Conservation (phyloP, 257 asterid species). For the Leonotis leonurus region DNA sequence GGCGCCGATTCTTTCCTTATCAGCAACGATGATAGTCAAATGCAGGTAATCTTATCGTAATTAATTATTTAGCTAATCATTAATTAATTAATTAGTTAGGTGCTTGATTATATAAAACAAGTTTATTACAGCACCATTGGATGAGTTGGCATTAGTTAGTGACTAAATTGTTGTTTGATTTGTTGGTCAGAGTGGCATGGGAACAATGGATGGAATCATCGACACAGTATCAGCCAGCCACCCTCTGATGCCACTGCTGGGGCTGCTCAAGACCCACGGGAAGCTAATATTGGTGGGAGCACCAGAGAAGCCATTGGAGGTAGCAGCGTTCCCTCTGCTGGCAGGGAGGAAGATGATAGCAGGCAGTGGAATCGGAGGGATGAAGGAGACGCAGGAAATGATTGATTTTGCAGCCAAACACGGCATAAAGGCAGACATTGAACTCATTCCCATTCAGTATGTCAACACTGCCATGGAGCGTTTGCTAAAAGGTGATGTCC, state of each 20-base stretch:
- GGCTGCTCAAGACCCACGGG: conserved; percentile 28
- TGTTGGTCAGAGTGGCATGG: conserved; percentile 25
- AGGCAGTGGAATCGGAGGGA: conserved; percentile 33
- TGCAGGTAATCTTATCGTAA: too few species aligned
- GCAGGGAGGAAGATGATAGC: conserved; percentile 27
- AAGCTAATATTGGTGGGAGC: conserved; percentile 41
- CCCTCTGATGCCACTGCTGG: conserved; percentile 25
- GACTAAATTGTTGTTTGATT: background rate
- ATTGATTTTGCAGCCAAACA: conserved; percentile 37
- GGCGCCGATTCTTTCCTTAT: conserved; percentile 37
- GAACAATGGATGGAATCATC: conserved; percentile 35
- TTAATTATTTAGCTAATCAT: too few species aligned
- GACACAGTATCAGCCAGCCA: conserved; percentile 40
- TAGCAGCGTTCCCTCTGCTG: conserved; percentile 23
- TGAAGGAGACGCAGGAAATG: conserved; percentile 30
- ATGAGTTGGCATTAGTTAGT: background rate
- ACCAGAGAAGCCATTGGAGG: conserved; percentile 28
- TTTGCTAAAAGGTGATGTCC: conserved; percentile 25
- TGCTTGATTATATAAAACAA: too few species aligned
- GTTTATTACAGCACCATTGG: too few species aligned
- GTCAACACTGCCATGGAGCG: conserved; percentile 33
- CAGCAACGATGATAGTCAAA: background rate
- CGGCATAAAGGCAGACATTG: conserved; percentile 28
- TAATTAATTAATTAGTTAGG: too few species aligned
- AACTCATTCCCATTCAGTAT: conserved; percentile 26